These are phyloP conservation scores for Russula griseocarnosa DNA, from an alignment of 768 basidiomycete genomes.

Conservation along the genomic window DNA sequence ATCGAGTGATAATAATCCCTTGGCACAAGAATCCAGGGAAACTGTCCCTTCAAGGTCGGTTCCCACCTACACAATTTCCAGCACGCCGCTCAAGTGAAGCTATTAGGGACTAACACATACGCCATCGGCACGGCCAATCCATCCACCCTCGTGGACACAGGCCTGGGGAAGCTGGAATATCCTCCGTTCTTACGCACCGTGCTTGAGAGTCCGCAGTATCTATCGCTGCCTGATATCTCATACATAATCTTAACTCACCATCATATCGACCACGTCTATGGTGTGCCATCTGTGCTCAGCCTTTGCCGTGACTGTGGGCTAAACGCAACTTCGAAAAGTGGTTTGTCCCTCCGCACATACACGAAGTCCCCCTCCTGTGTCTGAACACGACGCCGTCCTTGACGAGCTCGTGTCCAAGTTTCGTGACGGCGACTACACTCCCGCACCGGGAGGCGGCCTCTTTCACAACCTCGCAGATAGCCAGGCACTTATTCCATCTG, in stretches of 20 bases:
- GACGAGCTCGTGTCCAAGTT: slow-evolving; percentile 42
- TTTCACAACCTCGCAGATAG: slow-evolving; percentile 59
- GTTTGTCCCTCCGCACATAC: slow-evolving; percentile 65
- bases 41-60: slow-evolving; percentile 77
- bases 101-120: too few species aligned
- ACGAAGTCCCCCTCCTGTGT: slow-evolving; percentile 57
- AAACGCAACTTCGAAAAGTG: slow-evolving; percentile 38
- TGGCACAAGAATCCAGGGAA: slow-evolving; percentile 67
- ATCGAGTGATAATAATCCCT: neutral
- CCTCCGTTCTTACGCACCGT: slow-evolving; percentile 60
- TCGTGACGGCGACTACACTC: slow-evolving; percentile 45
- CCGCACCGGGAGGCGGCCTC: slow-evolving; percentile 38
- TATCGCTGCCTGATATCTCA: slow-evolving; percentile 56
- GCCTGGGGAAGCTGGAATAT: slow-evolving; percentile 61
- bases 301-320: slow-evolving; percentile 65
- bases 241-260: slow-evolving; percentile 91
- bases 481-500: slow-evolving; percentile 46
- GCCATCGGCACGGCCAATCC: too few species aligned
- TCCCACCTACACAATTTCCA: too few species aligned
- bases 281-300: slow-evolving; percentile 63
- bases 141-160: too few species aligned
- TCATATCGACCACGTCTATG: slow-evolving; percentile 83
- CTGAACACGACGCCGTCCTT: slow-evolving; percentile 37
- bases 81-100: too few species aligned
- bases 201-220: slow-evolving; percentile 42